These are phyloP conservation scores for Pyrenophora graminea DNA, from an alignment of 2,329 filamentous ascomycete genomes.

Conservation along the genomic window DNA sequence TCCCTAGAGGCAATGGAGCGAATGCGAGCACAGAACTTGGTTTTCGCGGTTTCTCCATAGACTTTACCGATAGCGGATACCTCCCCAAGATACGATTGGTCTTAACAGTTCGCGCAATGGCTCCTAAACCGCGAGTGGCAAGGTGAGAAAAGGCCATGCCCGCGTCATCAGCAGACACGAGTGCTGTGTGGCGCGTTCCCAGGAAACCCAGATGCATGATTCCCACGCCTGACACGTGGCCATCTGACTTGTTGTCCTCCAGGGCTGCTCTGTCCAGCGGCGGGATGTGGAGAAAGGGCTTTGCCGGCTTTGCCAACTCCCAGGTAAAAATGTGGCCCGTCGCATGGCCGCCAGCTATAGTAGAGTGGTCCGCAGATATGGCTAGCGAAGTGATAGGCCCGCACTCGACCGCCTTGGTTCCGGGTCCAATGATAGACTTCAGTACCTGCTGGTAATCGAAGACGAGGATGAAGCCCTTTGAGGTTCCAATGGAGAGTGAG, in stretches of 20 bases:
- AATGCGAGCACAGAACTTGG: slow-evolving; percentile 95
- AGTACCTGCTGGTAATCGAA: slow-evolving; percentile 98
- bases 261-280: slow-evolving; percentile 70
- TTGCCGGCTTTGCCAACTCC: slow-evolving; percentile 81
- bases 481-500: slow-evolving; percentile 86
- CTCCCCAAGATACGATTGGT: slow-evolving; percentile 88
- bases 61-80: slow-evolving; percentile 74
- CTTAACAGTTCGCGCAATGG: slow-evolving; percentile 82
- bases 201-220: slow-evolving; percentile 94
- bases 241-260: slow-evolving; percentile 72
- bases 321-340: slow-evolving; percentile 95
- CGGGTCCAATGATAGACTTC: slow-evolving; percentile 90
- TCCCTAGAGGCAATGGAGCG: slow-evolving; percentile 87
- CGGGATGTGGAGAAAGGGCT: slow-evolving; percentile 86
- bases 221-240: slow-evolving; percentile 76
- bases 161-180: slow-evolving; percentile 90
- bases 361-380: slow-evolving; percentile 90
- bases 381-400: slow-evolving; percentile 85
- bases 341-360: slow-evolving; percentile 85
- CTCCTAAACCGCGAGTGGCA: slow-evolving; percentile 85
- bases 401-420: slow-evolving; percentile 91
- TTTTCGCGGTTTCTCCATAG: slow-evolving; percentile 71
- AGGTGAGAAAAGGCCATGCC: slow-evolving; percentile 99
- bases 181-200: slow-evolving; percentile 87
- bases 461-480: slow-evolving; percentile 89